Base-by-base conservation (phyloP, 345 rosid species). In the Moricandia moricandioides region DNA sequence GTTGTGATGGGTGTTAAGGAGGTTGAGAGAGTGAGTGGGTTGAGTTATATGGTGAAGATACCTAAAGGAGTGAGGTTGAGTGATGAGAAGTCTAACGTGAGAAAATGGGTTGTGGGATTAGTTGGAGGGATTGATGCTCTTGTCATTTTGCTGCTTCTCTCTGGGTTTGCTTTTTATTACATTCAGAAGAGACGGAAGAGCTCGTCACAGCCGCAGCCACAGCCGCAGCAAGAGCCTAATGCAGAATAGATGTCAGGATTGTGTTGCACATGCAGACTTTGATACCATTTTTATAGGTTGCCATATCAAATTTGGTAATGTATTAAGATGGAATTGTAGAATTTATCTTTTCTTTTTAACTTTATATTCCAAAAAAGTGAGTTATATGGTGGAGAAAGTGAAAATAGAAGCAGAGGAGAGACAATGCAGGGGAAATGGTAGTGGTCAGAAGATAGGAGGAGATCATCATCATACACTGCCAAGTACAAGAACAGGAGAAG, bases 21-120 rank as follows among this genome's bases (percentile, higher is more conserved):
- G 77, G 84, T 84, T 12, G 82, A 83, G 8, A 77, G 49, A 29
- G 87, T 81, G 8, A 70, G 14, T 5, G 90, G 92, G 16, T 60
- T 83, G 82, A 87, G 81, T 72, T 91, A 86, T 49, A 83, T 93
- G 86, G 92, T 93, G 7, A 93, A 93, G 87, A 85, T 87, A 29
- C 86, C 84, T 0, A 89, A 84, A 80, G 94, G 96, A 59, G 79
- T 74, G 14, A 79, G 68, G 12, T 37, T 74, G 11, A 69, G 74
- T 39, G 83, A 56, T 24, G 83, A 75, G 67, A 86, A 83, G 51
- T 67, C 87, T 0, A 83, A 80, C 52, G 67, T 87, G 66, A 89
- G 84, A 67, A 88, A 82, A 76, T 94, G 97, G 96, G 86, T 87
- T 7, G n/a, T 91, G 71, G 81, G 77, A 24, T 39, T 89, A 78